Evolutionary conservation across 139 green algal species (phyloP).

Genomic region (Ettlia oleoabundans): DNA sequence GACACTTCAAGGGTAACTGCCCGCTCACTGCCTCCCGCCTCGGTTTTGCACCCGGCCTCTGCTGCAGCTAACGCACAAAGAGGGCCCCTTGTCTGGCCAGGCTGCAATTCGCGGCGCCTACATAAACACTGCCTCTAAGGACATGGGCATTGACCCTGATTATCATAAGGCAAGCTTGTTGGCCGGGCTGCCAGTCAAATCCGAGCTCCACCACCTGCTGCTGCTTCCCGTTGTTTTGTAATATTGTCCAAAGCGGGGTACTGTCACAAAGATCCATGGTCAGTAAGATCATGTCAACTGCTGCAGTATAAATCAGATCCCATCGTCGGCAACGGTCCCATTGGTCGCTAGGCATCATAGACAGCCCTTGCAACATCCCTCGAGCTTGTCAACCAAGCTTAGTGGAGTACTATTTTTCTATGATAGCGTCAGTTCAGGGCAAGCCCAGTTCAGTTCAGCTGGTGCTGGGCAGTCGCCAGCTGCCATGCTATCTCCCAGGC

Average conservation of each 20-base stretch:
- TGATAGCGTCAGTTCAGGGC: too few species aligned
- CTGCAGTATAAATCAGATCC: slow-evolving; percentile 4
- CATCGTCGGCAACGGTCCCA: slow-evolving; percentile 11
- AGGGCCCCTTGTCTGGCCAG: slow-evolving; percentile 16
- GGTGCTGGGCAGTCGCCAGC: too few species aligned
- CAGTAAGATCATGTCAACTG: too few species aligned
- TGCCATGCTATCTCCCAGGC: too few species aligned
- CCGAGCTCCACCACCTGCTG: too few species aligned
- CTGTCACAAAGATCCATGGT: too few species aligned
- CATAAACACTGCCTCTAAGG: slow-evolving; percentile 68
- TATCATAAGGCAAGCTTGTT: background rate
- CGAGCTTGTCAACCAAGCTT: background rate
- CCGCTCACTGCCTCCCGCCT: too few species aligned
- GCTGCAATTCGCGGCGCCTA: slow-evolving; percentile 67
- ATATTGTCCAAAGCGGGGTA: too few species aligned
- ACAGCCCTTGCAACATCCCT: background rate
- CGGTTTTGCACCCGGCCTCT: too few species aligned
- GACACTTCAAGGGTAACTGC: background rate
- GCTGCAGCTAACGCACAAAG: slow-evolving; percentile 6
- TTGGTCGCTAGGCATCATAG: background rate
- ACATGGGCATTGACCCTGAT: slow-evolving; percentile 61
- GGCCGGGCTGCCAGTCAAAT: background rate
- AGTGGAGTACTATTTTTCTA: too few species aligned
- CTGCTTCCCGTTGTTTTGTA: too few species aligned
- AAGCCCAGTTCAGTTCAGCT: too few species aligned